Evolutionary conservation across 208 protist species (phyloP).

Genomic region (Giardia muris): DNA sequence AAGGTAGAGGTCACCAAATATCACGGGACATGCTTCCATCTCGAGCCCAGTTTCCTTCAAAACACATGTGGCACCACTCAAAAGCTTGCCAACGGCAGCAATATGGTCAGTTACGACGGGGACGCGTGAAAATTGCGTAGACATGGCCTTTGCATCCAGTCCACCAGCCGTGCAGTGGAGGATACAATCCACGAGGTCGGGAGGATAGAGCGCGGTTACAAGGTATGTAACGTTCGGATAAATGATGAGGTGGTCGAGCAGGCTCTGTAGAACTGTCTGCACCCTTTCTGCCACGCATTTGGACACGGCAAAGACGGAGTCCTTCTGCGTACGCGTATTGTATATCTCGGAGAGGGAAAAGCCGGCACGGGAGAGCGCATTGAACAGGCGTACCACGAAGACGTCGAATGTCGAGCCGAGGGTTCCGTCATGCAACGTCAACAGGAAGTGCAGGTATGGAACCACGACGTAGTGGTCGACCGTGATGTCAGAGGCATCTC

Average conservation of each 20-base stretch:
- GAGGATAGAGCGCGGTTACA: background rate
- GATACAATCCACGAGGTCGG: too few relatives aligned
- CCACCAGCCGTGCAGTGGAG: background rate
- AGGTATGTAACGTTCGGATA: background rate
- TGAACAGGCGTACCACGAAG: background rate
- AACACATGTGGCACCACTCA: background rate
- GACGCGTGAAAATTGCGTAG: background rate
- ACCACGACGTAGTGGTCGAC: background rate
- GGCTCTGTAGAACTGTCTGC: background rate
- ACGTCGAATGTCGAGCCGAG: background rate
- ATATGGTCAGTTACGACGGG: background rate
- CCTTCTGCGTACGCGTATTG: background rate
- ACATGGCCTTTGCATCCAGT: background rate
- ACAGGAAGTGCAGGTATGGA: background rate
- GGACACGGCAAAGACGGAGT: background rate
- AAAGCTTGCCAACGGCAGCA: background rate
- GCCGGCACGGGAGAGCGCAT: background rate
- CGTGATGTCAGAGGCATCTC: background rate
- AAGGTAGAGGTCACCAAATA: background rate
- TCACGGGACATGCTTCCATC: background rate
- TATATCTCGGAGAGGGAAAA: background rate
- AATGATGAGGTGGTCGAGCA: background rate
- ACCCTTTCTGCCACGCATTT: background rate
- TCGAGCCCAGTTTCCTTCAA: too few relatives aligned
- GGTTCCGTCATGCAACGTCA: background rate